phyloP scores from a whole-genome alignment of 1,284 basidiomycete species.

The Cerioporus squamosus region DNA sequence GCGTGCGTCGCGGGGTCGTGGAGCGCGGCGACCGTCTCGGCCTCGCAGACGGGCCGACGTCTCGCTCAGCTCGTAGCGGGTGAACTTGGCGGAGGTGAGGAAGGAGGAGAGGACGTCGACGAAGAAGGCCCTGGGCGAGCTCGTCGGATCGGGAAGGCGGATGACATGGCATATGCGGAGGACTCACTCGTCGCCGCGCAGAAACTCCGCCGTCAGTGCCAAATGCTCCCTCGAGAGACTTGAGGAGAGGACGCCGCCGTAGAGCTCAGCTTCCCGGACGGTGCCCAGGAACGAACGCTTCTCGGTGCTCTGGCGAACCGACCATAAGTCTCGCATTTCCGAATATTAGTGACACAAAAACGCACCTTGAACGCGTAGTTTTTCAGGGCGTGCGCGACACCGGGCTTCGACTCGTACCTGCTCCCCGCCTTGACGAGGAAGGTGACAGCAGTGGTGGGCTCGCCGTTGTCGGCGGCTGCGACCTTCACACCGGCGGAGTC shows the following conservation, averaged over 20 bases:
- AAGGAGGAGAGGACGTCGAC: conserved; percentile 86
- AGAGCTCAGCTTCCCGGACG: conserved; percentile 91
- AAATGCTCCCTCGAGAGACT: conserved; percentile 91
- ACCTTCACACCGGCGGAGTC: conserved; percentile 85
- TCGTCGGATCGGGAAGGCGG: background rate
- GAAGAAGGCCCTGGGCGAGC: conserved; percentile 74
- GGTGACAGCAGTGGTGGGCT: conserved; percentile 84
- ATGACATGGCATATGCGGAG: background rate
- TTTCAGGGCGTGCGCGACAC: conserved; percentile 91
- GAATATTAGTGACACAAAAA: background rate
- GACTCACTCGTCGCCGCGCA: conserved; percentile 95
- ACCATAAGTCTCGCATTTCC: background rate
- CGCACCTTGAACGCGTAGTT: conserved; percentile 96
- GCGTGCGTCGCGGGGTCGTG: conserved; percentile 68
- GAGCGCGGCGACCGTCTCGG: conserved; percentile 70
- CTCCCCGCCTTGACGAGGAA: conserved; percentile 91
- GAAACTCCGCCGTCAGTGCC: conserved; percentile 88
- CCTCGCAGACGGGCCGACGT: conserved; percentile 78
- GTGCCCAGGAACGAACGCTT: conserved; percentile 90
- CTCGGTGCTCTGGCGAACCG: conserved; percentile 66
- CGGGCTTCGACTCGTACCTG: conserved; percentile 84
- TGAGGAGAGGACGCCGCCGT: conserved; percentile 91
- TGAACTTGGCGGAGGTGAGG: conserved; percentile 82
- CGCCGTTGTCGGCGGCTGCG: conserved; percentile 80
- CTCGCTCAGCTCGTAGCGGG: conserved; percentile 86